Evolutionary conservation across 2,329 filamentous ascomycete species (phyloP).

Genomic region (Fusarium lateritium): DNA sequence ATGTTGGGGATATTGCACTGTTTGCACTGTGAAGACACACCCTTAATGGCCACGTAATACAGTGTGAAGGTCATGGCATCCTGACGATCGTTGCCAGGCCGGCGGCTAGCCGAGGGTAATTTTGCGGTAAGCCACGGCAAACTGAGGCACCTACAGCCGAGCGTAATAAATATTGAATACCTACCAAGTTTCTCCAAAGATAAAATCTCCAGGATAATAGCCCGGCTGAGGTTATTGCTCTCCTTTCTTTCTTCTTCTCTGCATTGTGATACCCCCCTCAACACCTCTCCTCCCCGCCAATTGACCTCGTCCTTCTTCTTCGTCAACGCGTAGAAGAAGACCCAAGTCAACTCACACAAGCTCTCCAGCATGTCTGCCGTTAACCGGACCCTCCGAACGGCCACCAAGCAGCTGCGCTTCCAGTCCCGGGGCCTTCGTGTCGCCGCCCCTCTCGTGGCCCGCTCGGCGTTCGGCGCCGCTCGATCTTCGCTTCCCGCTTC

Average conservation of each 20-base stretch:
- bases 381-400: slow-evolving; percentile 68
- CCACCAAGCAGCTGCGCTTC: slow-evolving; percentile 68
- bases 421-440: slow-evolving; percentile 57
- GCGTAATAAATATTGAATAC: slow-evolving; percentile 45
- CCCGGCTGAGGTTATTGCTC: slow-evolving; percentile 27
- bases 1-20: slow-evolving; percentile 2
- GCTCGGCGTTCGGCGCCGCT: slow-evolving; percentile 52
- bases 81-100: slow-evolving; percentile 20
- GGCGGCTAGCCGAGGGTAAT: slow-evolving; percentile 49
- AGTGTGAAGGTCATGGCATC: slow-evolving; percentile 13
- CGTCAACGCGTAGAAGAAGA: slow-evolving; percentile 23
- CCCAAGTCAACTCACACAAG: slow-evolving; percentile 5
- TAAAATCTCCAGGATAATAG: slow-evolving; percentile 26
- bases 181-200: slow-evolving; percentile 34
- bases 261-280: slow-evolving; percentile 38
- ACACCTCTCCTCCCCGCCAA: slow-evolving; percentile 13
- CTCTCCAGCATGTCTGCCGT: slow-evolving; percentile 65
- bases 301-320: slow-evolving; percentile 36
- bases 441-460: slow-evolving; percentile 55
- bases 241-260: slow-evolving; percentile 3
- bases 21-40: not conserved
- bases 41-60: not conserved
- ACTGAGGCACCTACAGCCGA: slow-evolving; percentile 44
- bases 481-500: slow-evolving; percentile 55
- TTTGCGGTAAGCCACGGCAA: slow-evolving; percentile 48